These are phyloP conservation scores for Stemphylium beticola DNA, from an alignment of 2,329 filamentous ascomycete species.

Conservation along the genomic window DNA sequence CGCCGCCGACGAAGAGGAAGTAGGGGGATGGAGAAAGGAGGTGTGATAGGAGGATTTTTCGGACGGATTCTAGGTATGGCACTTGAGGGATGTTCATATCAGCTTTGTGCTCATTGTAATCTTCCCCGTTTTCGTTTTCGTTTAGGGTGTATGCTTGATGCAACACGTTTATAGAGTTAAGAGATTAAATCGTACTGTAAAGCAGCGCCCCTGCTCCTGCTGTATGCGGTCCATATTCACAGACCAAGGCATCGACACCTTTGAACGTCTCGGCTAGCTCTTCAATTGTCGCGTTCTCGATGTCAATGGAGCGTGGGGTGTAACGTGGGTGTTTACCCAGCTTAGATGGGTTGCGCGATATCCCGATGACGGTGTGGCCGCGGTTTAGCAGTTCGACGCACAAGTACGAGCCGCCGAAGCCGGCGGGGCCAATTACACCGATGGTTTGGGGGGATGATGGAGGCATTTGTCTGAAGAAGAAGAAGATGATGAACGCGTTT, in stretches of 20 bases:
- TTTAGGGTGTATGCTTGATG: too few species aligned
- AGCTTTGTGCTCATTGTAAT: too few species aligned
- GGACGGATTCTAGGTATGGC: conserved; percentile 44
- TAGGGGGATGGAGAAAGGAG: conserved; percentile 35
- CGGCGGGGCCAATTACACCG: conserved; percentile 44
- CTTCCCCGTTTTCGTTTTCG: too few species aligned
- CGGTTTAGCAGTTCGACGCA: conserved; percentile 42
- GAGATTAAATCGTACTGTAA: conserved; percentile 33
- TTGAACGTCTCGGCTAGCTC: conserved; percentile 36
- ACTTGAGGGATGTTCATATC: too few species aligned
- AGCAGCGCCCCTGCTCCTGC: conserved; percentile 33
- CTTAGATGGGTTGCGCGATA: conserved; percentile 43
- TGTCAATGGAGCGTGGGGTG: conserved; percentile 34
- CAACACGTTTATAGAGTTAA: too few species aligned
- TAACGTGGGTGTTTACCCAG: conserved; percentile 41
- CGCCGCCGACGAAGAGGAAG: conserved; percentile 47
- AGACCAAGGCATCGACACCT: conserved; percentile 41
- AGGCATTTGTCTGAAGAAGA: not conserved
- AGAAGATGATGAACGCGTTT: not conserved
- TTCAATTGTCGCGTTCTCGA: conserved; percentile 30
- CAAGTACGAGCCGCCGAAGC: conserved; percentile 45
- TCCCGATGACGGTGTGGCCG: conserved; percentile 43
- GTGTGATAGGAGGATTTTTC: conserved; percentile 43
- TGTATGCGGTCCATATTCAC: conserved; percentile 44
- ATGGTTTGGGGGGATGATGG: conserved; percentile 21